A percentile compares a stretch with the other conserved stretches of the same genome.
Conservation (phyloP, 495 filamentous ascomycete species). For the Melanomma pulvis-pyrius region DNA sequence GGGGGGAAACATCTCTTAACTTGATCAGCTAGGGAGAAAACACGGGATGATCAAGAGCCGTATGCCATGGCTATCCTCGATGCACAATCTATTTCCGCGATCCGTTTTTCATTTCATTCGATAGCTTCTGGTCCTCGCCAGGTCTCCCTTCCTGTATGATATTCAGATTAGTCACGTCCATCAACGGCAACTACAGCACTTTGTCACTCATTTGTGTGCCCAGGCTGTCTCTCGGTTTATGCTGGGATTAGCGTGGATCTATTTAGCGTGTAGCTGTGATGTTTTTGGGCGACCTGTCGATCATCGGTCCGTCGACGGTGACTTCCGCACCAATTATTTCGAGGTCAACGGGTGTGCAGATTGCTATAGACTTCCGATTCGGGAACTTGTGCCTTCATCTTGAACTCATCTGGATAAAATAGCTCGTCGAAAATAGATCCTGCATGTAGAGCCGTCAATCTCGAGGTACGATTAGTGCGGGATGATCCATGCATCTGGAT, state of each 20-base stretch:
- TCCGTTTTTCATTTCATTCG: not conserved
- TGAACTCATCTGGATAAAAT: not conserved
- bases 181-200: not conserved
- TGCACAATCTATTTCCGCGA: not conserved
- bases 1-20: no score
- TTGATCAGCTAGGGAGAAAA: not conserved
- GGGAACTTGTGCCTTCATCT: not conserved
- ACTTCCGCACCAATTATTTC: not conserved
- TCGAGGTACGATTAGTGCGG: not conserved
- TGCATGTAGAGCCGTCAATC: not conserved
- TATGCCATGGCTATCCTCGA: not conserved
- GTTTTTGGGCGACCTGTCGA: not conserved
- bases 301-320: not conserved
- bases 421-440: not conserved
- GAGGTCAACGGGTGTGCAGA: not conserved
- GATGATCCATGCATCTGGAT: not conserved
- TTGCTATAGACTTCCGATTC: not conserved
- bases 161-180: not conserved
- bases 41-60: not conserved
- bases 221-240: not conserved
- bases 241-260: not conserved
- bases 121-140: not conserved
- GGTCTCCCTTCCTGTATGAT: not conserved
- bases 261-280: not conserved
- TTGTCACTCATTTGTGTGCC: not conserved